phyloP scores from a whole-genome alignment of 345 rosid genomes.

The Gynandropsis gynandra region DNA sequence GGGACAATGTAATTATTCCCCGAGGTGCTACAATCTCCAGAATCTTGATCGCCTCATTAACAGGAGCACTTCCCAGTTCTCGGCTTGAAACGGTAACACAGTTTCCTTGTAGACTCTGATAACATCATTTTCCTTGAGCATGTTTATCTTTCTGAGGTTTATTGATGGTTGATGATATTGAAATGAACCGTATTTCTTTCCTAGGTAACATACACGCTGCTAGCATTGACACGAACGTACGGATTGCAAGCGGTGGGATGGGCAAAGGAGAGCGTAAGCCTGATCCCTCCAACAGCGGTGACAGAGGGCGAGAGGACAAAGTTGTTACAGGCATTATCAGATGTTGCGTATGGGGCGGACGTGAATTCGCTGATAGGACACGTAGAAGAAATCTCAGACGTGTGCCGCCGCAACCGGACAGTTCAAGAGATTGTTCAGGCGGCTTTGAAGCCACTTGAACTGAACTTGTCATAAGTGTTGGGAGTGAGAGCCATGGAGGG shows the following conservation, averaged over 20 bases:
- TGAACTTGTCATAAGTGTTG: constrained; percentile 31
- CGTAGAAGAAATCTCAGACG: constrained; percentile 81
- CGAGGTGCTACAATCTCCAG: constrained; percentile 76
- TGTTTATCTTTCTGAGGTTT: too few relatives aligned
- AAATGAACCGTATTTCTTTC: constrained; percentile 3
- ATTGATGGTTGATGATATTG: too few relatives aligned
- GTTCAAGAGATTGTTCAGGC: constrained; percentile 93
- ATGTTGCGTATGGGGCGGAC: constrained; percentile 68
- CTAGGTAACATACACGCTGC: constrained; percentile 72
- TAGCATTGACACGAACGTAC: constrained; percentile 66
- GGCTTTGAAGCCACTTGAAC: constrained; percentile 76
- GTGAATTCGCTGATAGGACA: constrained; percentile 55
- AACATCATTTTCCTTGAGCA: background rate
- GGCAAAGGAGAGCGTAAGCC: constrained; percentile 58
- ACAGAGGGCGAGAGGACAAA: constrained; percentile 66
- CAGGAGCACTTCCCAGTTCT: constrained; percentile 97
- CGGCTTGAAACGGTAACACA: constrained; percentile 69
- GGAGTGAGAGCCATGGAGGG: constrained; percentile 20
- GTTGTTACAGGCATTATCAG: constrained; percentile 63
- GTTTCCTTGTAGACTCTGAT: background rate
- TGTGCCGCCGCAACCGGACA: constrained; percentile 85
- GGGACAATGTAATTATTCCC: constrained; percentile 70
- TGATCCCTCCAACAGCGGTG: constrained; percentile 71
- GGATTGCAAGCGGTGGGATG: constrained; percentile 61
- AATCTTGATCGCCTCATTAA: constrained; percentile 74